Base-by-base conservation (phyloP, 805 yeast species). In the Pichia thaimueangensis region DNA sequence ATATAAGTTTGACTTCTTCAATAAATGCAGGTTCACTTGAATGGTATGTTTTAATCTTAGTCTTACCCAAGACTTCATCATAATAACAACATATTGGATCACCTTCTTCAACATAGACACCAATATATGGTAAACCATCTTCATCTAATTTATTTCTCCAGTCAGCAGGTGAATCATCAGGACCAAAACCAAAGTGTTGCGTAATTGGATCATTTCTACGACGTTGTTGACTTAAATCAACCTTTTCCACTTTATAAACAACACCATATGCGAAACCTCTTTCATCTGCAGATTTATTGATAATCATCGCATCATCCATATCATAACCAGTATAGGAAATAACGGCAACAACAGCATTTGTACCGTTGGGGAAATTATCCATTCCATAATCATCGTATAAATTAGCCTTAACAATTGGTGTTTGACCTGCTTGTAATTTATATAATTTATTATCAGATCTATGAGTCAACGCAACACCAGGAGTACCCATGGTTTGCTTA, bases 241-340 rank as follows among this genome's bases (percentile, higher is more conserved):
- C 74, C 67, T 86, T 87, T 63, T 93, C 98, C 24, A 85, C 93
- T 67, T 93, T 93, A 68, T 86, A 88, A 51, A 93, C 94, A 8
- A 95, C 86, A 67, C 98, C 98, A 56, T 93, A 91, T 16, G 95
- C 97, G 52, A 93, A 93, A 1, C 98, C 98, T 64, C 98, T 78
- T 68, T 93, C 98, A 57, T 89, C 95, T 0, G 97, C 97, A 39
- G 95, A 85, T 65, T 93, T 93, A 66, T 93, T 93, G 54, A 93
- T 78, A 58, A 93, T 93, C 97, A 93, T 91, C 60, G 98, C 98
- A 66, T 93, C 98, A 69, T 93, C 98, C 97, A 93, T 93, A 85
- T 93, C 98, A 61, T 93, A 93, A 55, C 98, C 98, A 1, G 98
- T 93, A 64, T 93, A 93, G 0, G 98, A 89, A 59, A 93, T 93